Evolutionary conservation across 495 filamentous ascomycete species (phyloP).

Genomic region (Bacidia rubella): DNA sequence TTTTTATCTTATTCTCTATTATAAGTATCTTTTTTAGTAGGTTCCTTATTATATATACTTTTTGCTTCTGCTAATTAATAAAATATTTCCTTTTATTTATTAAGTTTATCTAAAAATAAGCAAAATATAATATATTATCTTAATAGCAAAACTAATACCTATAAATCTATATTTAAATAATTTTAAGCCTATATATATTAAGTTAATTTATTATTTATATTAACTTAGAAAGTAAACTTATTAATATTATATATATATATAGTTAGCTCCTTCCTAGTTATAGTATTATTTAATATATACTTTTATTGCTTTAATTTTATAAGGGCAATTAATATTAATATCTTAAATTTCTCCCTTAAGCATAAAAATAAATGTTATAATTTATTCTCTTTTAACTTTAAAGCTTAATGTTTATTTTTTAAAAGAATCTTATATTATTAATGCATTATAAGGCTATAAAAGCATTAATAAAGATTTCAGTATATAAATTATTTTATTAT

Average conservation of each 20-base stretch:
- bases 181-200: neutral
- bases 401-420: neutral
- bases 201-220: neutral
- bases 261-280: neutral
- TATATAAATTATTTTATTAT: neutral
- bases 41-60: neutral
- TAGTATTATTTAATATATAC: neutral
- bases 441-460: neutral
- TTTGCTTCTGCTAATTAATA: neutral
- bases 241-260: neutral
- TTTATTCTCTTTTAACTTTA: neutral
- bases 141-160: neutral
- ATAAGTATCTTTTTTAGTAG: neutral
- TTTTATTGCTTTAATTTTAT: neutral
- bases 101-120: neutral
- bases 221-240: neutral
- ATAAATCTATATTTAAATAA: neutral
- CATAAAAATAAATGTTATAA: neutral
- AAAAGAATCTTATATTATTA: neutral
- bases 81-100: neutral
- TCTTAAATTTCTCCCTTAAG: neutral
- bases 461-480: neutral
- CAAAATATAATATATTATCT: neutral
- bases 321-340: neutral
- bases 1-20: too few species aligned